Conservation (phyloP, 495 filamentous ascomycete genomes). For the Letharia lupina region DNA sequence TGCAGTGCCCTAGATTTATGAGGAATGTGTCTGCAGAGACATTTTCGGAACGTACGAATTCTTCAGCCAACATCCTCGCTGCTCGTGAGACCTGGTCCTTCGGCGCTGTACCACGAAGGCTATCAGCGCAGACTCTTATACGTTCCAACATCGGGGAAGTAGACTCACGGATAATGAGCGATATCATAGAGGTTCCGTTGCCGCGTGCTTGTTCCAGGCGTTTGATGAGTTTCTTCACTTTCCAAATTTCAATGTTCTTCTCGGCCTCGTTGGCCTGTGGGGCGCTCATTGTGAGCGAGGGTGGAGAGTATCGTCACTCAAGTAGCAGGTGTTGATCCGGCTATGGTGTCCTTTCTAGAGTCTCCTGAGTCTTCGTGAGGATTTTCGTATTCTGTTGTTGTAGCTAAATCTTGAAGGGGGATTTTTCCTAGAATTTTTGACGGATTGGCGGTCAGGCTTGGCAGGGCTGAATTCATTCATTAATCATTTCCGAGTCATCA, state of each 20-base stretch:
- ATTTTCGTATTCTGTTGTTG: not conserved
- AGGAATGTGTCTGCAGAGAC: slow-evolving; percentile 23
- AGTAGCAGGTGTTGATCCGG: not conserved
- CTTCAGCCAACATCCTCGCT: slow-evolving; percentile 99
- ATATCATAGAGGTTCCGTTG: slow-evolving; percentile 98
- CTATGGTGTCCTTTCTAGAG: not conserved
- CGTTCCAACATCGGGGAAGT: not conserved
- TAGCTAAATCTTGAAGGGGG: not conserved
- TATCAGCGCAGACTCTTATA: slow-evolving; percentile 5
- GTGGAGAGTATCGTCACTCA: not conserved
- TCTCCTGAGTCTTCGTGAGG: not conserved
- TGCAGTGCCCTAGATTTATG: slow-evolving; percentile 67
- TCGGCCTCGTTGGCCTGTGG: slow-evolving; percentile 85
- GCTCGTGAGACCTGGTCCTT: slow-evolving; percentile 96
- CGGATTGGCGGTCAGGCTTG: not conserved
- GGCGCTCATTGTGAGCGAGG: slow-evolving; percentile 72
- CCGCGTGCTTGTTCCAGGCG: slow-evolving; percentile 84
- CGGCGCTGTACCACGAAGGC: slow-evolving; percentile 51
- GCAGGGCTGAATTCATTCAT: not conserved
- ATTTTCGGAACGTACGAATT: slow-evolving; percentile 62
- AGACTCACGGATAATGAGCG: slow-evolving; percentile 85
- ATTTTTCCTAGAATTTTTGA: not conserved
- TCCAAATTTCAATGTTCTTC: slow-evolving; percentile 87
- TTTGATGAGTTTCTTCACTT: slow-evolving; percentile 97
- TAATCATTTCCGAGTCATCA: not conserved